These are phyloP conservation scores for Afroboletus lepidellus DNA, from an alignment of 1,284 basidiomycete genomes.

Conservation along the genomic window DNA sequence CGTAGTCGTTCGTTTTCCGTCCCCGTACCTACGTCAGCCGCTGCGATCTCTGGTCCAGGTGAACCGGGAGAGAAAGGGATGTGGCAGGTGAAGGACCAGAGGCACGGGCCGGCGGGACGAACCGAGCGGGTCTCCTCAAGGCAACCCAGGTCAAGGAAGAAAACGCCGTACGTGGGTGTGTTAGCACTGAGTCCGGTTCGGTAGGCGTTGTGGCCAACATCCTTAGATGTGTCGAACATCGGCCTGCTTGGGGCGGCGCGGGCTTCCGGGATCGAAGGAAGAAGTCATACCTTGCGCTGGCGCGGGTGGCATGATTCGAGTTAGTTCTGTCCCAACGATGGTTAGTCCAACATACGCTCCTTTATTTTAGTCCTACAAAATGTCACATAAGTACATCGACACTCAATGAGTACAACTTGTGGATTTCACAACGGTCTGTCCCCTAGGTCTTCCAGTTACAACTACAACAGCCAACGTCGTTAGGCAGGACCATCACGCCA, in stretches of 20 bases:
- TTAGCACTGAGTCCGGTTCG: constrained; percentile 2
- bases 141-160: constrained; percentile 5
- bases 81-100: neutral
- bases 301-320: neutral
- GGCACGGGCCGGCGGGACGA: neutral
- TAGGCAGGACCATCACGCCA: constrained; percentile 10
- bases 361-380: neutral
- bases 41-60: neutral
- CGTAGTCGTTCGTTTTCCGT: constrained; percentile 21
- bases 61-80: neutral
- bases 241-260: neutral
- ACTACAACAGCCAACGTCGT: neutral
- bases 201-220: constrained; percentile 13
- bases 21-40: constrained; percentile 2
- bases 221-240: constrained; percentile 13
- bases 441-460: too few species aligned
- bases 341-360: neutral
- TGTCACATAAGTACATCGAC: too few species aligned
- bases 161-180: neutral
- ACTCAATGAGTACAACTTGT: too few species aligned
- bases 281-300: neutral
- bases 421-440: too few species aligned
- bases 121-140: constrained; percentile 4
- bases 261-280: neutral
- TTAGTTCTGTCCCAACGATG: neutral